Base-by-base conservation (phyloP, 2,329 filamentous ascomycete genomes). In the Akanthomyces muscarius region DNA sequence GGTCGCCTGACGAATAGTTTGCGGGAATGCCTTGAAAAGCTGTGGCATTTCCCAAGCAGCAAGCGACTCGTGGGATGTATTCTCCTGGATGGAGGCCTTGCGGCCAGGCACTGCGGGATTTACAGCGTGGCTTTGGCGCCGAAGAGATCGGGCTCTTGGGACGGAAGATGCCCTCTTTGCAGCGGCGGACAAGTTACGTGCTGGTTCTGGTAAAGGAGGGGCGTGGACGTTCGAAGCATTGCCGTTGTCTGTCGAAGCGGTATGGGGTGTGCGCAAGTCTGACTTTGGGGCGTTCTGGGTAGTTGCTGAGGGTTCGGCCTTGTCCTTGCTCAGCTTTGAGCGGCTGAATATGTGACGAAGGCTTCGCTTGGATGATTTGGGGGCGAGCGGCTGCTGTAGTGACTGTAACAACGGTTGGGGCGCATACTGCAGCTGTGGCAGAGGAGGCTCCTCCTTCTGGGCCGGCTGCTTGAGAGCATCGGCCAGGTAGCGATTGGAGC, bases 21-120 rank as follows among this genome's bases (percentile, higher is more conserved):
- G 92, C 0, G 91, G 89, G 72, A 92, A 96, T 14, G 91, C 92
- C 73, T 96, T 90, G 73, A 93, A 96, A 14, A 97, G 78, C 2
- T 92, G 90, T 7, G 91, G 90, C 18, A 88, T 84, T 62, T 85
- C 83, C 87, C 87, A 91, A 14, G 76, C 74, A 4, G 76, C 73
- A 28, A 80, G 66, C 4, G 74, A 70, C 33, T 74, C 75, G 62
- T 73, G 70, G 4, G 65, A 54, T 23, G 57, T 18, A 65, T 60
- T 50, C 63, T 67, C 30, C 48, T 64, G 28, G 55, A 63, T 10
- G 7, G 57, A 36, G 36, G 38, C 42, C 48, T 56, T 62, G 57
- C 61, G 54, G 25, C 30, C 7, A 11, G 45, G 57, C 44, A 52
- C 28, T 18, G 5, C 16, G 28, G 45, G 33, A 16, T 42, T 50